Evolutionary conservation across 163 green algal genomes (phyloP), one percentile per base, ranked within the genome.

Genomic region (Chloroidium sp.): DNA sequence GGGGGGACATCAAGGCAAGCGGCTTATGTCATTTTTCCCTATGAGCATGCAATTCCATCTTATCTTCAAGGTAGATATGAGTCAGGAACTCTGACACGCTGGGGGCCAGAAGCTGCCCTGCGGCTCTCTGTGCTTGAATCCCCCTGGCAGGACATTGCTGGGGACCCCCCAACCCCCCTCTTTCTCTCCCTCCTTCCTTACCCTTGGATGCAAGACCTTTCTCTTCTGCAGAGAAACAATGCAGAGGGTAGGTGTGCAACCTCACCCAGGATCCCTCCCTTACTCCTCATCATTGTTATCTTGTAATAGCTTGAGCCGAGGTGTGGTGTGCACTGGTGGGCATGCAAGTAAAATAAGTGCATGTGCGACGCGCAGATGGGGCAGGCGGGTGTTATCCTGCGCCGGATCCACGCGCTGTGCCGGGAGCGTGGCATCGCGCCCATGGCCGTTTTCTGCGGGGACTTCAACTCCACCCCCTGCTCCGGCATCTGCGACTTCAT

Each of bases 1-100:
- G 90, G 3, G 92, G 93, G 0, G 90, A 97, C 72, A 87, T 96
- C 2, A 97, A 97, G 88, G 82, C 36, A 36, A 36, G 36, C 36
- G 36, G 36, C 36, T 36, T 36, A 36, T 36, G 36, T 36, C 36
- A 36, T 36, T 36, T 36, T 97, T 61, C 84, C 85, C 0, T 14
- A 3, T 83, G 59, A 1, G 4, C 0, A 2, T 4, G 61, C 14
- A 13, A 13, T 69, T 69, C 6, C 67, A n/a, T 72, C 6, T 10
- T 6, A 6, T 72, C 10, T 72, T 72, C 67, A 10, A n/a, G 67
- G 67, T 6, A n/a, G 67, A 72, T 10, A n/a, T 6, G 6, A 72
- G 6, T 72, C 6, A 72, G 10, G 67, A 6, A 72, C 67, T 72
- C 6, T n/a, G 67, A 10, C 67, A n/a, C 67, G 10, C 6, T 72